Conservation (phyloP, 768 basidiomycete genomes). For the Paxillus involutus region DNA sequence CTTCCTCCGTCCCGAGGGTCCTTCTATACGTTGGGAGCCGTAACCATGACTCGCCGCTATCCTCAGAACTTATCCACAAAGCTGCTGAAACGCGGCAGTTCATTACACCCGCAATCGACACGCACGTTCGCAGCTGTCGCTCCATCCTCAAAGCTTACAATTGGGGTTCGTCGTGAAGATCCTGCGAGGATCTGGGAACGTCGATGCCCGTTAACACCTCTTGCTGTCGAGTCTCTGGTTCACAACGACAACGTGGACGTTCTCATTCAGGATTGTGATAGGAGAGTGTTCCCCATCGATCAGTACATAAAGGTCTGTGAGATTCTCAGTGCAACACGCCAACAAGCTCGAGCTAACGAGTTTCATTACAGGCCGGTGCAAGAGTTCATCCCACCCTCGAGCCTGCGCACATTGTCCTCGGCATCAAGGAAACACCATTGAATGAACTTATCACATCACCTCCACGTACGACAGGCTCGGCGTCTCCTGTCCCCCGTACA, state of each 20-base stretch:
- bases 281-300: slow-evolving; percentile 65
- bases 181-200: slow-evolving; percentile 84
- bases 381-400: slow-evolving; percentile 52
- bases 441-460: slow-evolving; percentile 51
- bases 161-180: slow-evolving; percentile 77
- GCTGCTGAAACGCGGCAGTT: slow-evolving; percentile 16
- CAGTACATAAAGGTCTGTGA: slow-evolving; percentile 64
- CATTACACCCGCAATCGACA: slow-evolving; percentile 7
- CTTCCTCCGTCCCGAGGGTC: no score
- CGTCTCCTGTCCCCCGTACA: slow-evolving; percentile 47
- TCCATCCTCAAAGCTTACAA: slow-evolving; percentile 32
- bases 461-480: slow-evolving; percentile 10
- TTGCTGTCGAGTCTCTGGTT: slow-evolving; percentile 63
- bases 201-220: slow-evolving; percentile 79
- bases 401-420: slow-evolving; percentile 73
- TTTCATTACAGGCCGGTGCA: slow-evolving; percentile 69
- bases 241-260: slow-evolving; percentile 58
- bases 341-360: background rate
- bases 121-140: slow-evolving; percentile 21
- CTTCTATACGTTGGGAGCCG: background rate
- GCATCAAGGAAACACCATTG: slow-evolving; percentile 87
- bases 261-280: slow-evolving; percentile 72
- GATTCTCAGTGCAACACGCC: background rate
- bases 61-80: slow-evolving; percentile 1
- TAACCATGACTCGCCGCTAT: slow-evolving; percentile 1